These are phyloP conservation scores for Marasmius oreades DNA, from an alignment of 1,284 basidiomycete species.

Conservation along the genomic window DNA sequence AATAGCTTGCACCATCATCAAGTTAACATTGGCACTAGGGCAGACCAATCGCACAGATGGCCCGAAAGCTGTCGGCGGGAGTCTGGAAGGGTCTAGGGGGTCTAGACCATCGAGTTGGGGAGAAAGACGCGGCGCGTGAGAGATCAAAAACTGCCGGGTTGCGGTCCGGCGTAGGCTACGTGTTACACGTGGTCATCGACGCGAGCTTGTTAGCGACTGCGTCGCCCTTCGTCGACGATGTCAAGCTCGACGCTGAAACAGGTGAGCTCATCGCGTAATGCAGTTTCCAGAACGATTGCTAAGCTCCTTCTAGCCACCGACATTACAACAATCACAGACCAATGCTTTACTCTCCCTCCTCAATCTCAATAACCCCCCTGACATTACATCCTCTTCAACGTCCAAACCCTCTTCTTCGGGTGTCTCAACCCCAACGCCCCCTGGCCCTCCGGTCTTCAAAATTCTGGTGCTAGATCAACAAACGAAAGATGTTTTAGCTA, in stretches of 20 bases:
- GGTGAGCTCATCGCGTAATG: conserved; percentile 31
- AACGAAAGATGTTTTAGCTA: conserved; percentile 95
- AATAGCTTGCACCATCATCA: no score
- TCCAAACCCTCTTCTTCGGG: conserved; percentile 37
- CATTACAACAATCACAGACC: conserved; percentile 80
- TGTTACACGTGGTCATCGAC: background rate
- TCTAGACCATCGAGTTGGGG: background rate
- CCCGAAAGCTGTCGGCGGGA: no score
- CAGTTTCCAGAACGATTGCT: background rate
- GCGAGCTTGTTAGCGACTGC: background rate
- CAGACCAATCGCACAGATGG: background rate
- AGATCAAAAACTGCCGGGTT: background rate
- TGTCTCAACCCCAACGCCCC: conserved; percentile 44
- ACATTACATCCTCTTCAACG: conserved; percentile 30
- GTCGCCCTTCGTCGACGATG: conserved; percentile 36
- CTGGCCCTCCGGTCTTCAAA: conserved; percentile 93
- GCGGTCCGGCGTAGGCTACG: background rate
- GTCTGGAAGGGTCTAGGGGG: background rate
- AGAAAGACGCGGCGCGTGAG: background rate
- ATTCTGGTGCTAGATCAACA: conserved; percentile 93
- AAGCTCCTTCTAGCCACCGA: conserved; percentile 26
- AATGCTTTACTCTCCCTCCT: conserved; percentile 65
- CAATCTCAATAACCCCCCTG: conserved; percentile 53
- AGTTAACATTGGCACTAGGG: no score
- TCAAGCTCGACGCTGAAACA: conserved; percentile 53